Evolutionary conservation across 2,329 filamentous ascomycete species (phyloP).

Genomic region (Botrytis sinoallii): DNA sequence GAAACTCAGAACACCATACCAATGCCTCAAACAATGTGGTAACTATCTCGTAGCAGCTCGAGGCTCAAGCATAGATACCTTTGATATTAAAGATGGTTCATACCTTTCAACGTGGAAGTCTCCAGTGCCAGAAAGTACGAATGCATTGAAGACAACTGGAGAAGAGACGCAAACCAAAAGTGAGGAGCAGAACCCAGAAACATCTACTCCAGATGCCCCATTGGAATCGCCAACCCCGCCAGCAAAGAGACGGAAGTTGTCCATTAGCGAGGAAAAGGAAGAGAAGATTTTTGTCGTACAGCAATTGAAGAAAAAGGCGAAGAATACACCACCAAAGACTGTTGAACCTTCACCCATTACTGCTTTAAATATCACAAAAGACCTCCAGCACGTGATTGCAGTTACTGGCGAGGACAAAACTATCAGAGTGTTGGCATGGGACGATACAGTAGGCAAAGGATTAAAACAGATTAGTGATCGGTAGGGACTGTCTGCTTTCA

Average conservation of each 20-base stretch:
- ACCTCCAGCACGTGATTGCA: constrained; percentile 67
- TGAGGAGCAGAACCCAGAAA: background rate
- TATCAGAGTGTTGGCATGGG: constrained; percentile 75
- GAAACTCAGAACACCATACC: constrained; percentile 59
- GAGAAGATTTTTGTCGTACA: constrained; percentile 23
- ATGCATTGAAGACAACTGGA: background rate
- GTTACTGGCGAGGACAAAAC: constrained; percentile 91
- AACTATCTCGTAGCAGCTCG: constrained; percentile 69
- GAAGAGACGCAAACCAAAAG: constrained; percentile 5
- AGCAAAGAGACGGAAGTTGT: constrained; percentile 37
- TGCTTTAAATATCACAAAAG: constrained; percentile 60
- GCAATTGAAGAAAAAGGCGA: constrained; percentile 27
- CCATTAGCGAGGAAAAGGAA: constrained; percentile 17
- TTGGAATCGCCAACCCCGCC: constrained; percentile 27
- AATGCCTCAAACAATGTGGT: constrained; percentile 54
- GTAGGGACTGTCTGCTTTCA: constrained; percentile 43
- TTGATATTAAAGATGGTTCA: constrained; percentile 55
- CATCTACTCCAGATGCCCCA: constrained; percentile 8
- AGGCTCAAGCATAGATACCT: constrained; percentile 68
- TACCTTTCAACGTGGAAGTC: constrained; percentile 49
- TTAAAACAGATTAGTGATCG: constrained; percentile 69
- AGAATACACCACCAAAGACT: constrained; percentile 30
- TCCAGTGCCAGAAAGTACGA: constrained; percentile 23
- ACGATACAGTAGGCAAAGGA: constrained; percentile 46
- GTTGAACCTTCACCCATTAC: constrained; percentile 63